Evolutionary conservation across 2,329 filamentous ascomycete genomes (phyloP).

Genomic region (Sporothrix variecibatus): DNA sequence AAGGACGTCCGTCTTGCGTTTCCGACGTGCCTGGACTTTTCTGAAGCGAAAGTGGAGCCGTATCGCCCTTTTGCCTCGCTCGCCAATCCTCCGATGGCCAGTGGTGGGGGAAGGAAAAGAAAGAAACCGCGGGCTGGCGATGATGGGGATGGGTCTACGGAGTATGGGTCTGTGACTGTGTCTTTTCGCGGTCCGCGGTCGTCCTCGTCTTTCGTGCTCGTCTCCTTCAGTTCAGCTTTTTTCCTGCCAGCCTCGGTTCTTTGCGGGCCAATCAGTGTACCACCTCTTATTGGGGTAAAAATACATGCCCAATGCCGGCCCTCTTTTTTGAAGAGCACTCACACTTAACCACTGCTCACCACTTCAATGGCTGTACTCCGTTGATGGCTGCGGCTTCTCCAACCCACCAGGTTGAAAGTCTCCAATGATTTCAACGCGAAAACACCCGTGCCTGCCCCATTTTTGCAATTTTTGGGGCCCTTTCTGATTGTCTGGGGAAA

Average conservation of each 20-base stretch:
- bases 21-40: neutral
- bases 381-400: neutral
- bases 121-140: neutral
- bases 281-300: conserved; percentile 3
- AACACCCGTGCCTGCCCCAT: conserved; percentile 16
- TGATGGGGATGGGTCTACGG: neutral
- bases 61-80: neutral
- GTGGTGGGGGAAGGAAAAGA: neutral
- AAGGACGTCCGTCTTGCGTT: neutral
- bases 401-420: neutral
- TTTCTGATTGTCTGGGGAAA: conserved; percentile 2
- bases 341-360: neutral
- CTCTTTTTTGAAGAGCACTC: neutral
- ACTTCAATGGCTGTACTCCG: neutral
- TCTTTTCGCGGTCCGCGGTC: neutral
- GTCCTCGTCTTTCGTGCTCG: neutral
- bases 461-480: no score
- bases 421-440: conserved; percentile 14
- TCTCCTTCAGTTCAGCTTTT: neutral
- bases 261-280: conserved; percentile 26
- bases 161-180: neutral
- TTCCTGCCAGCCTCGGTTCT: conserved; percentile 30
- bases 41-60: neutral
- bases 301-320: neutral
- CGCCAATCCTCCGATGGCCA: conserved; percentile 11